Percentiles rank a stretch among this genome's conserved stretches.
Conservation (phyloP, 352 stramenopile genomes). For the Thraustochytrium sp. region DNA sequence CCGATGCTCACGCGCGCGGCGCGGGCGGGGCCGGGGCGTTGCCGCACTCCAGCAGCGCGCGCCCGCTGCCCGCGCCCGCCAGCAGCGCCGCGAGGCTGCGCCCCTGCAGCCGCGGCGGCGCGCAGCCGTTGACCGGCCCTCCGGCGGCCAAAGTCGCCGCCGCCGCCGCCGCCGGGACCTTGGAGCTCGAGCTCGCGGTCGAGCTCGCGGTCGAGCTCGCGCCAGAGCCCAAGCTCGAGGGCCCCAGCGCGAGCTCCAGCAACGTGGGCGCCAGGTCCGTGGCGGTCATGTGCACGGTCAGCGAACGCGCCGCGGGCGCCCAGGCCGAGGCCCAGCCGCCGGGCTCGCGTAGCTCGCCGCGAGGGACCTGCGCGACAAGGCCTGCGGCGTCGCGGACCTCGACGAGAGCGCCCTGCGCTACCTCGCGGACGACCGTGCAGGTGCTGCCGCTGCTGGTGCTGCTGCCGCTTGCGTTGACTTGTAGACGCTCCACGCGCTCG, state of each 20-base stretch:
- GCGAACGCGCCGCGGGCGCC: background rate
- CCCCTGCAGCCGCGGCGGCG: background rate
- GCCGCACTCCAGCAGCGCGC: background rate
- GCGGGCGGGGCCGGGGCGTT: background rate
- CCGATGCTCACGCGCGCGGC: background rate
- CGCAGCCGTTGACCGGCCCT: no score
- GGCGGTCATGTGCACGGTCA: background rate
- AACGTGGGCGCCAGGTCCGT: background rate
- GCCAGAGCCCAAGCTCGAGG: no score
- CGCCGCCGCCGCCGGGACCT: no score
- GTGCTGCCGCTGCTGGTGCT: background rate
- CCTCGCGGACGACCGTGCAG: background rate
- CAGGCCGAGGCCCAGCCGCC: no score
- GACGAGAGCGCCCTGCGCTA: background rate
- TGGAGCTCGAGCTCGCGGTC: no score
- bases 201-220: no score
- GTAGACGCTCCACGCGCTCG: no score
- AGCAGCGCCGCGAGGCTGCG: background rate
- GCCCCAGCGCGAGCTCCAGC: background rate
- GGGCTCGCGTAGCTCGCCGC: no score
- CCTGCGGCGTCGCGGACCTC: no score
- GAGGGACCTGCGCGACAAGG: no score
- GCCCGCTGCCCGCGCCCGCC: background rate
- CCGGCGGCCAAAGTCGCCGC: no score
- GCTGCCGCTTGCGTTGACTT: no score